These are phyloP conservation scores for Thalia dealbata DNA, from an alignment of 176 grass and related monocot genomes.

Conservation along the genomic window DNA sequence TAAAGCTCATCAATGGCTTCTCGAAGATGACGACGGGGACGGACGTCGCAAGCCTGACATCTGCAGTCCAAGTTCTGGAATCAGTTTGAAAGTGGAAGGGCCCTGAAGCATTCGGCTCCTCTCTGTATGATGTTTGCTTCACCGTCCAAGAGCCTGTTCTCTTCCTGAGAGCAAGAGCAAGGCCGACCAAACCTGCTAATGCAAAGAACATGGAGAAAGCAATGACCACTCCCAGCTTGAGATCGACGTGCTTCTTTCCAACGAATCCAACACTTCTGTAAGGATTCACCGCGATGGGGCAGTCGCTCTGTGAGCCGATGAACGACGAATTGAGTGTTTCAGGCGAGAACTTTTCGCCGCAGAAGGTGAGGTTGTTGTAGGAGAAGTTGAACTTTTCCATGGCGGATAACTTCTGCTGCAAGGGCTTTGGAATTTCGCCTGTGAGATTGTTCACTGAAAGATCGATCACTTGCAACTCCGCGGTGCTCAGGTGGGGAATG, in stretches of 20 bases:
- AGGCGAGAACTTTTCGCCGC: conserved; percentile 53
- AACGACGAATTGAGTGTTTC: conserved; percentile 47
- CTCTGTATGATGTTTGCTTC: conserved; percentile 60
- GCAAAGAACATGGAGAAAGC: conserved; percentile 52
- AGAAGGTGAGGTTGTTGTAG: conserved; percentile 93
- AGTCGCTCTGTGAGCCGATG: conserved; percentile 62
- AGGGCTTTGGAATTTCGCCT: conserved; percentile 59
- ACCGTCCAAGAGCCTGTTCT: conserved; percentile 32
- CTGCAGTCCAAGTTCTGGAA: conserved; percentile 84
- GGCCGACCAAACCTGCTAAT: conserved; percentile 40
- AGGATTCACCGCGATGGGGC: conserved; percentile 86
- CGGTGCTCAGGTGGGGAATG: conserved; percentile 50
- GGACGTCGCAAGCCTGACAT: conserved; percentile 80
- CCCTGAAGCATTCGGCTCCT: conserved; percentile 57
- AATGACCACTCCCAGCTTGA: conserved; percentile 45
- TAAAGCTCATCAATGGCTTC: conserved; percentile 78
- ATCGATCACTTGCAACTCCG: conserved; percentile 48
- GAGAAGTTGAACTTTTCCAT: conserved; percentile 89
- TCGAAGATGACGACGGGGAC: conserved; percentile 91
- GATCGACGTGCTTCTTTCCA: conserved; percentile 21
- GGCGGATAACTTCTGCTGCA: conserved; percentile 43
- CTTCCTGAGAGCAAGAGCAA: conserved; percentile 32
- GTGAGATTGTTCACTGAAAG: conserved; percentile 90
- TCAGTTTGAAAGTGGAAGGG: conserved; percentile 77
- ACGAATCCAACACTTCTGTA: conserved; percentile 29